phyloP scores from a whole-genome alignment of 345 rosid genomes.

The Hibiscus syriacus region DNA sequence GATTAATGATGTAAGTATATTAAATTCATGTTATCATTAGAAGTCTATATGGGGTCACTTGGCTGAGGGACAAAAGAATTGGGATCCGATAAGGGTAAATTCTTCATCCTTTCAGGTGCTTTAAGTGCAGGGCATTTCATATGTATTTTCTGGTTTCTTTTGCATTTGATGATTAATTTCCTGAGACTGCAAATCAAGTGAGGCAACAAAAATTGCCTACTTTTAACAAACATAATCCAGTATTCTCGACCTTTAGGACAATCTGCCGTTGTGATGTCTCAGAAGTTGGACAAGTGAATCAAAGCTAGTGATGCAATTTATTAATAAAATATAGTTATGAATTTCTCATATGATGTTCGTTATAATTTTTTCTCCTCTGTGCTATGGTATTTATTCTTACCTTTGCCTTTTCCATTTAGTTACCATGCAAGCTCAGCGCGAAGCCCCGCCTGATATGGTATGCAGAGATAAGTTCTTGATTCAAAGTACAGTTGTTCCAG shows the following conservation, averaged over 20 bases:
- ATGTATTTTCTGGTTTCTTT: not conserved
- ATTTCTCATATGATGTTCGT: not conserved
- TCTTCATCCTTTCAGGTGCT: not conserved
- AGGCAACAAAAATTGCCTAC: not conserved
- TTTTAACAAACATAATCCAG: not conserved
- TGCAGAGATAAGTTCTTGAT: slow-evolving; percentile 97
- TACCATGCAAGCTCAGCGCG: slow-evolving; percentile 85
- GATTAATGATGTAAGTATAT: not conserved
- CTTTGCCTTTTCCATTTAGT: slow-evolving; percentile 33
- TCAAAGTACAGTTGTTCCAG: slow-evolving; percentile 68
- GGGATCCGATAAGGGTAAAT: not conserved
- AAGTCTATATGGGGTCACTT: not conserved
- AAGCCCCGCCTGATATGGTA: slow-evolving; percentile 57
- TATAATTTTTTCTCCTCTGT: not conserved
- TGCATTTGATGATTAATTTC: not conserved
- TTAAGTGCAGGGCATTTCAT: not conserved
- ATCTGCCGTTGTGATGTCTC: not conserved
- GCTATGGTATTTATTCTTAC: not conserved
- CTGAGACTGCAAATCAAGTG: not conserved
- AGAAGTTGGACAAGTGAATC: not conserved
- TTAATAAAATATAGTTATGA: not conserved
- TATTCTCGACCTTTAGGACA: not conserved
- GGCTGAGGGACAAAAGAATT: not conserved
- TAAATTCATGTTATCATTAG: not conserved
- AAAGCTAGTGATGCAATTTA: slow-evolving; percentile 5